Evolutionary conservation across 192 early-diverging fungal genomes (phyloP), one percentile per base, ranked within the genome.

Genomic region (Umbelopsis isabellina): DNA sequence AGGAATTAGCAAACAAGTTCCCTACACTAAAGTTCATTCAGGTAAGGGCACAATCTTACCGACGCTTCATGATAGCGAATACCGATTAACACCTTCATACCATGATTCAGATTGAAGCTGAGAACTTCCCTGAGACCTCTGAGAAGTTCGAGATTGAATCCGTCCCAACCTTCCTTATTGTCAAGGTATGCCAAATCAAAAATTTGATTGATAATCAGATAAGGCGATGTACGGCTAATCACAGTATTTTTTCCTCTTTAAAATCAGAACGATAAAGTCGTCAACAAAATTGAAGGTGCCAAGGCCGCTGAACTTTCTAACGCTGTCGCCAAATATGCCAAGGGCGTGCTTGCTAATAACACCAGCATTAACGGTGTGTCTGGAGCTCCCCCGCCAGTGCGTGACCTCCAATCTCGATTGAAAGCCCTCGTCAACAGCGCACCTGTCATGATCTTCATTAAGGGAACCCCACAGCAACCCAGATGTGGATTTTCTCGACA

Each of bases 401-500:
- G 81, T 51, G 89, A 88, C 67, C 76, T 88, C 65, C 89, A 89
- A 75, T 86, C 89, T 7, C 87, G 91, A 27, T 83, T 94, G 25
- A 90, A 90, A 77, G 83, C 83, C 23, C 77, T 93, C 45, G 76
- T 90, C 30, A 85, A 88, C 71, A 88, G 89, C 25, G 83, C 89
- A 12, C 86, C 89, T 10, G 91, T 97, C 23, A 95, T 99, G 93
- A 83, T 93, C 33, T 98, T 98, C 75, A 97, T 99, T 68, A 99
- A 99, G 81, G 94, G 93, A 41, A 94, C 93, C 7, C 91, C 94
- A 35, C 67, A 75, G 20, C 70, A 75, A 80, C 97, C 97, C 23
- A 85, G 95, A 8, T 99, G 97, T 80, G 95, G 95, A 13, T 99
- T 98, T 77, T 93, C 92, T 61, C 87, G 91, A 53, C 87, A 93